Base-by-base conservation (phyloP, 352 stramenopile species). In the Aphanomyces astaci region DNA sequence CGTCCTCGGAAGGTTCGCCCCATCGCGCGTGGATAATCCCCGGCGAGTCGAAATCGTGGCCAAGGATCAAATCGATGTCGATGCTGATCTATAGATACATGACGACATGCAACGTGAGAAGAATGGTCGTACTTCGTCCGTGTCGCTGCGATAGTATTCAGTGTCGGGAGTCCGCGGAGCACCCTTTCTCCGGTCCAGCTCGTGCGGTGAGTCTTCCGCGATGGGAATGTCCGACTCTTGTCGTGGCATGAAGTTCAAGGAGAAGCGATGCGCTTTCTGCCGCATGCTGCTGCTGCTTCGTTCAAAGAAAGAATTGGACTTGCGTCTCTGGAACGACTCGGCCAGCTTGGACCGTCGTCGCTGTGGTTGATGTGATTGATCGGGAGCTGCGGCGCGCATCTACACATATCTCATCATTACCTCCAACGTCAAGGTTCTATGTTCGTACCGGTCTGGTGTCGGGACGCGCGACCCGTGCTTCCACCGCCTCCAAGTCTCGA, bases 21-120 rank as follows among this genome's bases (percentile, higher is more conserved):
- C 86, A 94, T 9, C 86, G 86, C n/a, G 86, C 86, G 71, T 94
- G 86, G 59, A 94, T 94, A 4, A 94, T 81, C 0, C 80, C 86
- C 2, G 86, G 84, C 9, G 84, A 91, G 68, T 92, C 85, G 19
- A 80, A 76, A 2, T 85, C 82, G 51, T 78, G 92, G 9, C 82
- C 81, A 0, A 94, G 76, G 43, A 94, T 94, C 59, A 80, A 86
- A 64, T 94, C 86, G 39, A 73, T 80, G 71, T 94, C 85, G 55
- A 93, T 65, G 28, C 56, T 53, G 22, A 65, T 53, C 56, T 65
- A 63, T 13, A 63, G 28, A 27, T 24, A 27, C 54, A 30, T 43
- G 36, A 43, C 7, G 15, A 43, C 36, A 43, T 5, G 4, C 31
- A 19, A 63, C 28, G 17, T 27, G 17, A 46, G 36, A 19, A 28